Conservation (phyloP, 2,329 filamentous ascomycete species). For the Clonostachys byssicola region DNA sequence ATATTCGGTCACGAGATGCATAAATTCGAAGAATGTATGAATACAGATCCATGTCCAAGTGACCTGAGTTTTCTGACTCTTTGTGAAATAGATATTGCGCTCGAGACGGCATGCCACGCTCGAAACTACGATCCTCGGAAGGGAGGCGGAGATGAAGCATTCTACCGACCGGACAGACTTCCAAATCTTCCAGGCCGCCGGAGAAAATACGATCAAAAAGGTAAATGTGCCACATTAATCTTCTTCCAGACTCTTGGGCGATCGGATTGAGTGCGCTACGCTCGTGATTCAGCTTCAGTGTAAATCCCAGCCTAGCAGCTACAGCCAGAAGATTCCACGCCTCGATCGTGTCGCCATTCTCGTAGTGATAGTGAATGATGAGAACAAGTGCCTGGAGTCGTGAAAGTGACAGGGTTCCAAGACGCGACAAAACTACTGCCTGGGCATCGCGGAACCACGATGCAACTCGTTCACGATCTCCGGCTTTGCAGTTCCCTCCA, state of each 20-base stretch:
- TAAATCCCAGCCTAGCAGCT: conserved; percentile 15
- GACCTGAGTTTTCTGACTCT: not conserved
- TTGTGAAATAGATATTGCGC: conserved; percentile 6
- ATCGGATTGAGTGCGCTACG: conserved; percentile 7
- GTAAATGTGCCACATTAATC: conserved; percentile 19
- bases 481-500: not conserved
- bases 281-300: conserved; percentile 17
- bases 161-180: conserved; percentile 12
- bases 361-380: conserved; percentile 9
- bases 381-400: conserved; percentile 13
- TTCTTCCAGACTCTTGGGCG: conserved; percentile 12
- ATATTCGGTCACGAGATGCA: conserved; percentile 13
- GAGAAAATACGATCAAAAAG: conserved; percentile 13
- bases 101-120: conserved; percentile 11
- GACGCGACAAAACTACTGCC: not conserved
- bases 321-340: conserved; percentile 14
- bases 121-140: conserved; percentile 14
- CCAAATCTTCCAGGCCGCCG: conserved; percentile 18
- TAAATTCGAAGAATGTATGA: conserved; percentile 11
- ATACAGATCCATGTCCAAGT: conserved; percentile 8
- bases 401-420: not conserved
- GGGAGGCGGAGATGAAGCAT: conserved; percentile 15
- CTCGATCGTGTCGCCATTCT: conserved; percentile 3
- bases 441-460: conserved; percentile 14
- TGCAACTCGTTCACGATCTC: not conserved